phyloP scores from a whole-genome alignment of 169 alveolate species.

The Cryptosporidium andersoni region DNA sequence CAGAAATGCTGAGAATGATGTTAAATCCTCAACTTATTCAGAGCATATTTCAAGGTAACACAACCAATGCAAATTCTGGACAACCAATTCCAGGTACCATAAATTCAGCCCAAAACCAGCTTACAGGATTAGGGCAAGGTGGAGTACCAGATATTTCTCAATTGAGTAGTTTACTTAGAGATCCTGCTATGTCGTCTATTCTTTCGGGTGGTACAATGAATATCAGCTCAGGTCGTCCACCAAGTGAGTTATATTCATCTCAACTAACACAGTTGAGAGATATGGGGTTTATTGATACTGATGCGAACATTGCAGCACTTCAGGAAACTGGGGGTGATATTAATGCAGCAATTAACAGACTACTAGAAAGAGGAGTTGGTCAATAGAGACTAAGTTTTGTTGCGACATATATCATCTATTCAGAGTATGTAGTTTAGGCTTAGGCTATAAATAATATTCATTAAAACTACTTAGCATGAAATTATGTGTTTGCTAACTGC shows the following conservation, averaged over 20 bases:
- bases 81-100: too few species aligned
- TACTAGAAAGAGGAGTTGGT: conserved; percentile 84
- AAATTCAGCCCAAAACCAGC: conserved; percentile 6
- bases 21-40: conserved; percentile 77
- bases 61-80: background rate
- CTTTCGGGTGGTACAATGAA: background rate
- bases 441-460: too few species aligned
- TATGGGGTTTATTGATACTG: conserved; percentile 94
- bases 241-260: conserved; percentile 77
- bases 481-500: too few species aligned
- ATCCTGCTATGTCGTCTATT: conserved; percentile 35
- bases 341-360: conserved; percentile 91
- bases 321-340: conserved; percentile 93
- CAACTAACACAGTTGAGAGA: conserved; percentile 90
- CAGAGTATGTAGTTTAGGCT: too few species aligned
- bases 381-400: conserved; percentile 17
- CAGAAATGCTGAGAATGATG: conserved; percentile 84
- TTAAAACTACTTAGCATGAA: too few species aligned
- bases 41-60: conserved; percentile 23
- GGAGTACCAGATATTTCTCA: conserved; percentile 22
- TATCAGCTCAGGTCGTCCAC: background rate
- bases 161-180: conserved; percentile 19
- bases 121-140: background rate
- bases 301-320: conserved; percentile 89
- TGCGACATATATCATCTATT: too few species aligned